These are phyloP conservation scores for Debaryomycetaceae sp. DNA, from an alignment of 1,139 yeast species.

Conservation along the genomic window DNA sequence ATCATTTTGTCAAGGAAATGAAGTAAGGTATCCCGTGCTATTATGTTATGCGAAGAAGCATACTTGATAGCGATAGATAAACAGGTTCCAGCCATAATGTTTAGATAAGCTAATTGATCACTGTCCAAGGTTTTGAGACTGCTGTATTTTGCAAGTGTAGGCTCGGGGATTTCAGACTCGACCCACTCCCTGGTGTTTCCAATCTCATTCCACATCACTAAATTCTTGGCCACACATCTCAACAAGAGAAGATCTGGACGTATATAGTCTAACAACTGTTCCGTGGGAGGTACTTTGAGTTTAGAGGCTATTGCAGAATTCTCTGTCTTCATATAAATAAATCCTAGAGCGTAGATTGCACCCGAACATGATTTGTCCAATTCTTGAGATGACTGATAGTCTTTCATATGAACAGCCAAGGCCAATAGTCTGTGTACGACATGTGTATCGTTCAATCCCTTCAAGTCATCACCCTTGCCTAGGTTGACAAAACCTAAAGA, in stretches of 20 bases:
- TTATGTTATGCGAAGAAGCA: conserved; percentile 65
- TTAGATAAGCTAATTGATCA: conserved; percentile 61
- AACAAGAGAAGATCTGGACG: conserved; percentile 78
- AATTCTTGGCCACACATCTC: conserved; percentile 61
- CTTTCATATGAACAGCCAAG: conserved; percentile 61
- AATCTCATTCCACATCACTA: conserved; percentile 78
- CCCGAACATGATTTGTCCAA: conserved; percentile 79
- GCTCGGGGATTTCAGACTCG: conserved; percentile 47
- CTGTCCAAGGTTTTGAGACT: conserved; percentile 42
- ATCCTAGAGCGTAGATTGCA: conserved; percentile 70
- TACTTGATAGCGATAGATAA: conserved; percentile 70
- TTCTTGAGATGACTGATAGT: conserved; percentile 62
- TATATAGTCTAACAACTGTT: conserved; percentile 63
- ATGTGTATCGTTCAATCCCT: conserved; percentile 64
- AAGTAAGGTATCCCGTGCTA: conserved; percentile 59
- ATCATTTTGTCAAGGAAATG: conserved; percentile 60
- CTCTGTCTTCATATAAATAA: conserved; percentile 70
- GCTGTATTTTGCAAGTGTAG: conserved; percentile 30
- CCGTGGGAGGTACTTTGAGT: conserved; percentile 59
- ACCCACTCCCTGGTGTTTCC: conserved; percentile 59
- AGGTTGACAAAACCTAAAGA: conserved; percentile 84
- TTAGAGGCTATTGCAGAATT: conserved; percentile 60
- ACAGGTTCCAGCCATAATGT: conserved; percentile 73
- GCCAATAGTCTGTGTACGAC: conserved; percentile 64
- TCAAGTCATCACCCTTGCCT: conserved; percentile 67